These are phyloP conservation scores for Cyphellophora attinorum DNA, from an alignment of 2,329 filamentous ascomycete genomes.

Conservation along the genomic window DNA sequence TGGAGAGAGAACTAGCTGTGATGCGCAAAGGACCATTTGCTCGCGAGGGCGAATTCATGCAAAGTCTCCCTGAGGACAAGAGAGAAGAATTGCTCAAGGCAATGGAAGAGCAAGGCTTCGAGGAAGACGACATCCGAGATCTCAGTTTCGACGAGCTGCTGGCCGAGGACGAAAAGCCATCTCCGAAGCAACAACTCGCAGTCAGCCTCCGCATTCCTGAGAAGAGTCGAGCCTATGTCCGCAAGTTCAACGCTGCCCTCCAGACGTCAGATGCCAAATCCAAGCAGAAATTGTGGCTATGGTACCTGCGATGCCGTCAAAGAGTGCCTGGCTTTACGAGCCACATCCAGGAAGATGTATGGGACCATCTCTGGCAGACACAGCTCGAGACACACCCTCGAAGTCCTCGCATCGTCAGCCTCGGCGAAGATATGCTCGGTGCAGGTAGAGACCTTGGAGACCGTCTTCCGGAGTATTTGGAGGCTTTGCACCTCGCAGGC, in stretches of 20 bases:
- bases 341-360: conserved; percentile 50
- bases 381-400: conserved; percentile 37
- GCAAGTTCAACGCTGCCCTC: conserved; percentile 30
- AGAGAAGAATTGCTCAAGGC: conserved; percentile 31
- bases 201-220: conserved; percentile 25
- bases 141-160: conserved; percentile 29
- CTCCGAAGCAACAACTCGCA: conserved; percentile 19
- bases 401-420: conserved; percentile 49
- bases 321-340: conserved; percentile 37
- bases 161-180: conserved; percentile 11
- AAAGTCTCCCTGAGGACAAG: conserved; percentile 30
- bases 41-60: conserved; percentile 34
- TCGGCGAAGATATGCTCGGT: conserved; percentile 58
- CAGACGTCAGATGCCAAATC: conserved; percentile 23
- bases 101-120: conserved; percentile 28
- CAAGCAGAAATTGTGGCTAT: conserved; percentile 34
- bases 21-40: conserved; percentile 33
- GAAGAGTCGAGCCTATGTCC: conserved; percentile 27
- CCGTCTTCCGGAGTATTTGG: conserved; percentile 58
- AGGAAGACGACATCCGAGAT: conserved; percentile 27
- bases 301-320: conserved; percentile 41
- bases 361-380: conserved; percentile 59
- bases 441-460: conserved; percentile 46
- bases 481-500: conserved; percentile 57
- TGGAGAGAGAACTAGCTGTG: conserved; percentile 30